Evolutionary conservation across 805 yeast genomes (phyloP).

Genomic region (Metschnikowia cubensis): DNA sequence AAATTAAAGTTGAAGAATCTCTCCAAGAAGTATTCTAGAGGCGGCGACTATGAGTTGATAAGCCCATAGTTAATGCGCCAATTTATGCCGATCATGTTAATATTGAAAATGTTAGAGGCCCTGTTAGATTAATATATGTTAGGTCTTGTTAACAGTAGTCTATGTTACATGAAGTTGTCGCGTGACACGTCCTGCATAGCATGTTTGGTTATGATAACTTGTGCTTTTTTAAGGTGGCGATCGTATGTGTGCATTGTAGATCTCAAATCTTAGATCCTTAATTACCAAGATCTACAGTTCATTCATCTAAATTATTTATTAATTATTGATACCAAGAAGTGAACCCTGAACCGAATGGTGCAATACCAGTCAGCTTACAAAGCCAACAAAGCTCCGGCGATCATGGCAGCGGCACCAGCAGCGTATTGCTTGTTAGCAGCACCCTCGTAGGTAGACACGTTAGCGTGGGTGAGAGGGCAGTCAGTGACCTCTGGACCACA

Average conservation of each 20-base stretch:
- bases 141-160: too few species aligned
- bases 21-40: not conserved
- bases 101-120: too few species aligned
- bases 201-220: too few species aligned
- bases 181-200: too few species aligned
- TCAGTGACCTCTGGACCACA: constrained; percentile 18
- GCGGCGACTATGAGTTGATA: not conserved
- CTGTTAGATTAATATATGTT: too few species aligned
- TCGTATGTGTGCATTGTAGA: too few species aligned
- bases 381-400: constrained; percentile 28
- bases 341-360: constrained; percentile 4
- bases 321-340: constrained; percentile 15
- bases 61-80: too few species aligned
- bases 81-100: too few species aligned
- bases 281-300: not conserved
- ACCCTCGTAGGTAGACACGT: constrained; percentile 19
- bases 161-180: too few species aligned
- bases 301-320: constrained; percentile 8
- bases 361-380: constrained; percentile 20
- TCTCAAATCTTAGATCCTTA: not conserved
- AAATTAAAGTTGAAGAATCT: too few species aligned
- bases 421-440: constrained; percentile 23
- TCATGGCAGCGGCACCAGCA: constrained; percentile 27
- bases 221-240: too few species aligned
- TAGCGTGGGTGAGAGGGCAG: constrained; percentile 18